phyloP scores from a whole-genome alignment of 1,284 basidiomycete species.

The Limonomyces culmigenus region DNA sequence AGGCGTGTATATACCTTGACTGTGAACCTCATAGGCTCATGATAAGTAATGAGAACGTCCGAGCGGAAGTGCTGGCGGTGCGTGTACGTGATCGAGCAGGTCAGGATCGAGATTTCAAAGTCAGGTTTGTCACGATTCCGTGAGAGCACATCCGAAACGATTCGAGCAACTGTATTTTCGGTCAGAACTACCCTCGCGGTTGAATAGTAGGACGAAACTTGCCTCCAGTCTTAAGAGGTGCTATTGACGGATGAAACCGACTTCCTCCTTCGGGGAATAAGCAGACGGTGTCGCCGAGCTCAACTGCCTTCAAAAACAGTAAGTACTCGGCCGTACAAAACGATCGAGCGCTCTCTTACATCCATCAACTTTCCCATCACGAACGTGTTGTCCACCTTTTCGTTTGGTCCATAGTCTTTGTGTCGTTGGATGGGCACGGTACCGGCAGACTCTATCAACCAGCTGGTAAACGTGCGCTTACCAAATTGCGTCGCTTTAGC shows the following conservation, averaged over 20 bases:
- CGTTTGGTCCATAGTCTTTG: conserved; percentile 40
- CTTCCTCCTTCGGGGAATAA: conserved; percentile 75
- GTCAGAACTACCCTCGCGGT: conserved; percentile 26
- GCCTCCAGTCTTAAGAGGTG: conserved; percentile 76
- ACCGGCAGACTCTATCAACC: conserved; percentile 76
- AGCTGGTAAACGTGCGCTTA: conserved; percentile 65
- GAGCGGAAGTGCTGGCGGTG: conserved; percentile 67
- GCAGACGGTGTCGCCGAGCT: conserved; percentile 64
- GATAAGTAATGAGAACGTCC: conserved; percentile 73
- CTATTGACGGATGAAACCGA: conserved; percentile 66
- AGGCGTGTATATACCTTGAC: conserved; percentile 72
- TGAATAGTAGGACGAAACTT: conserved; percentile 9
- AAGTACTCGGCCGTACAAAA: not conserved
- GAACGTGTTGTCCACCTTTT: conserved; percentile 42
- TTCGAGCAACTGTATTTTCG: conserved; percentile 46
- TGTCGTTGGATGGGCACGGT: conserved; percentile 66
- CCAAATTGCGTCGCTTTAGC: conserved; percentile 79
- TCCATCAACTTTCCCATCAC: conserved; percentile 53
- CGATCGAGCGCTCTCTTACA: conserved; percentile 31
- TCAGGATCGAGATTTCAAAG: conserved; percentile 57
- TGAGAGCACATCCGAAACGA: conserved; percentile 65
- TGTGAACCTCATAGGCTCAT: conserved; percentile 50
- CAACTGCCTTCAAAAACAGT: conserved; percentile 36
- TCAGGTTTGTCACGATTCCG: conserved; percentile 46
- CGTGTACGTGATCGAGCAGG: conserved; percentile 71